Evolutionary conservation across 2,329 filamentous ascomycete genomes (phyloP).

Genomic region (Teratosphaeria destructans): DNA sequence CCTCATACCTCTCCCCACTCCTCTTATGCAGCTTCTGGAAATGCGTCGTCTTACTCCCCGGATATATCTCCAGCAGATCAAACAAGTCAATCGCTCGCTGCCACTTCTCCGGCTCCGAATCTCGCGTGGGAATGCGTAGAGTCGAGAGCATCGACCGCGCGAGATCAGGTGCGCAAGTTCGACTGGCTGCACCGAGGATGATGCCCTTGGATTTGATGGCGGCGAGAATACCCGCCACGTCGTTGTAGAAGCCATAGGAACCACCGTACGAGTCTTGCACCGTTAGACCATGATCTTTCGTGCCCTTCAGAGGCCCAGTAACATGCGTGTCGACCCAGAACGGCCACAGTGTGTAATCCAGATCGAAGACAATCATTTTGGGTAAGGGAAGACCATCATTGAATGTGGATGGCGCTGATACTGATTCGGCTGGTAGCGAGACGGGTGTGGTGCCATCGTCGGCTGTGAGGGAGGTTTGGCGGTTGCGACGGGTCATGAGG

Average conservation of each 20-base stretch:
- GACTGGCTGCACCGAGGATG: slow-evolving; percentile 62
- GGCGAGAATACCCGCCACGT: slow-evolving; percentile 42
- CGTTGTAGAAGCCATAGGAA: slow-evolving; percentile 37
- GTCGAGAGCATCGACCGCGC: slow-evolving; percentile 71
- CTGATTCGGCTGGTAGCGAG: slow-evolving; percentile 25
- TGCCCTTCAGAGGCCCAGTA: slow-evolving; percentile 55
- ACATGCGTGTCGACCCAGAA: slow-evolving; percentile 97
- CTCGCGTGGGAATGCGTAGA: slow-evolving; percentile 50
- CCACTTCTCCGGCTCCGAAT: slow-evolving; percentile 3
- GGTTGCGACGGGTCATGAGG: slow-evolving; percentile 2
- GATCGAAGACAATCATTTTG: slow-evolving; percentile 79
- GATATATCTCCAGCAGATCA: slow-evolving; percentile 53
- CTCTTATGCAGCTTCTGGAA: slow-evolving; percentile 63
- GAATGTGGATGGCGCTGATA: slow-evolving; percentile 44
- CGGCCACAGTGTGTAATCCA: slow-evolving; percentile 98
- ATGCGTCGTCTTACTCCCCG: slow-evolving; percentile 74
- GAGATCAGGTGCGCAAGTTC: slow-evolving; percentile 69
- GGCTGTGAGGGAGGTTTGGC: background rate
- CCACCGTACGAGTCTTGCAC: slow-evolving; percentile 44
- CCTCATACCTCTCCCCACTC: slow-evolving; percentile 61
- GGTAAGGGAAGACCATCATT: slow-evolving; percentile 63
- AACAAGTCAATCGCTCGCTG: slow-evolving; percentile 32
- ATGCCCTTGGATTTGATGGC: slow-evolving; percentile 46
- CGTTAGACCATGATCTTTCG: slow-evolving; percentile 28
- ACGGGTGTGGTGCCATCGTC: slow-evolving; percentile 4